Base-by-base conservation (phyloP, 768 basidiomycete species). In the Paxillus involutus region DNA sequence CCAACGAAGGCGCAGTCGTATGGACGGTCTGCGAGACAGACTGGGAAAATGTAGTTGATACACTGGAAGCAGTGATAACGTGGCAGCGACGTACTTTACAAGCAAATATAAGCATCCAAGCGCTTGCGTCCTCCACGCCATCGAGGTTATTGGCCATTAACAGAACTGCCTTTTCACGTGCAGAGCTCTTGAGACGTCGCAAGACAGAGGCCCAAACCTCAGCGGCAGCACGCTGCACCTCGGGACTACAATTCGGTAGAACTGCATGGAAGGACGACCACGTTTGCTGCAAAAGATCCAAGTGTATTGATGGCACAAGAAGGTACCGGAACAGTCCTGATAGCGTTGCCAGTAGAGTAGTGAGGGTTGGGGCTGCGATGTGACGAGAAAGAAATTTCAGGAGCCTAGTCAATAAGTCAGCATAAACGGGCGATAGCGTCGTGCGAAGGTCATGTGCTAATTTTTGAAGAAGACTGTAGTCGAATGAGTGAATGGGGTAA, bases 161-260 rank as follows among this genome's bases (percentile, higher is more conserved):
- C 3, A 63, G 59, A 5, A 91, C 77, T 0, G 85, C 81, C 44
- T 76, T 75, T 49, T 80, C 81, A 30, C 88, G 74, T 8, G 77
- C 75, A 12, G 79, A 75, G 2, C 74, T 71, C 67, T 91, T 90
- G 49, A 94, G 71, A 59, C 89, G 79, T 46, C 94, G 77, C 41
- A 96, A 63, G 0, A 88, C 79, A 0, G 82, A 83, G 0, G 86
- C 91, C 95, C 92, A 97, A 4, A 92, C 91, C 63, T 97, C 93
- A 0, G 91, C 88, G 10, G 89, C 79, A 1, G 88, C 84, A 24
- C 88, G 74, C 63, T 89, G 89, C 3, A 91, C 80, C 53, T 94
- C 89, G 0, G 82, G 78, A 51, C 80, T 72, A 65, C 88, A 91
- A 53, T 75, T 78, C 3, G 80, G 79, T 9, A 92, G 66, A 1